A percentile compares a stretch with the other conserved stretches of the same genome.
These are phyloP conservation scores for Euclidium syriacum DNA, from an alignment of 345 rosid species.

Conservation along the genomic window DNA sequence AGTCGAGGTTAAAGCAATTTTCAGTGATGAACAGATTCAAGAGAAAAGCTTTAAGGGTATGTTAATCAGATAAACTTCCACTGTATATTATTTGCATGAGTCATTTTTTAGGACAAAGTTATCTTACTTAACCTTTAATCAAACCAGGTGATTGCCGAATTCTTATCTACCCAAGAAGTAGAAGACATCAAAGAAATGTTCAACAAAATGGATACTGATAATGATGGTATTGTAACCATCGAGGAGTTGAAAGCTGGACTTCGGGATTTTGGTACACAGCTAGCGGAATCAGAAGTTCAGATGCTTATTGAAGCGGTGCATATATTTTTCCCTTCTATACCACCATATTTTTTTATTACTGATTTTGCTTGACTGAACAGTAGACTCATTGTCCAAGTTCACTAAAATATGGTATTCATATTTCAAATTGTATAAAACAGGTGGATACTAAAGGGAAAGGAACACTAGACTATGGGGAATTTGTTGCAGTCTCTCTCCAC, in stretches of 20 bases:
- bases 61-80: constrained; percentile 29
- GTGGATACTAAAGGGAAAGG: constrained; percentile 94
- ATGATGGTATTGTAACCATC: constrained; percentile 80
- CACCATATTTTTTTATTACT: not conserved
- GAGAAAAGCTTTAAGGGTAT: constrained; percentile 96
- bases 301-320: constrained; percentile 97
- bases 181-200: constrained; percentile 93
- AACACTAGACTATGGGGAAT: constrained; percentile 84
- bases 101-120: not conserved
- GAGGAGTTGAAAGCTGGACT: constrained; percentile 94
- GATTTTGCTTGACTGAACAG: not conserved
- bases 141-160: constrained; percentile 87
- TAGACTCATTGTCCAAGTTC: not conserved
- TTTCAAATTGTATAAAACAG: constrained; percentile 40
- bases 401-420: constrained; percentile 1
- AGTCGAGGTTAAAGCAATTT: constrained; percentile 93
- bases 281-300: constrained; percentile 91
- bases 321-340: constrained; percentile 22
- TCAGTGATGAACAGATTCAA: constrained; percentile 99
- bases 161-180: constrained; percentile 83
- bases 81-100: not conserved
- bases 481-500: constrained; percentile 86
- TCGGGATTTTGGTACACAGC: constrained; percentile 66
- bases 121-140: constrained; percentile 14
- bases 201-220: constrained; percentile 88